These are phyloP conservation scores for Thyridium curvatum DNA, from an alignment of 2,329 filamentous ascomycete species.

Conservation along the genomic window DNA sequence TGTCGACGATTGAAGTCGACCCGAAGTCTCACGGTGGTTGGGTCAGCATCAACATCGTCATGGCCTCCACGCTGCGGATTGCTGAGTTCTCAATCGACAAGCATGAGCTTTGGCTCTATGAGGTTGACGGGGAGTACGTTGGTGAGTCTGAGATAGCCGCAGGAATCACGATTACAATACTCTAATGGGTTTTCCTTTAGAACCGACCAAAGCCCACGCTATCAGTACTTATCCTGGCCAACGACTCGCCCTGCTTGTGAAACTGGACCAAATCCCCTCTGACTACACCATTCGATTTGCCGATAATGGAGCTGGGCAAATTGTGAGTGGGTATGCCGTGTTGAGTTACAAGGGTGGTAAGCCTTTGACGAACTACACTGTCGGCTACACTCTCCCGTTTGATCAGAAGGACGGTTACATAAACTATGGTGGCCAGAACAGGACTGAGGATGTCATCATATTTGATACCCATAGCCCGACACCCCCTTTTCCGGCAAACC, in stretches of 20 bases:
- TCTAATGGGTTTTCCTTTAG: no score
- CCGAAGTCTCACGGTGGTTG: no score
- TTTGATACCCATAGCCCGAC: no score
- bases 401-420: no score
- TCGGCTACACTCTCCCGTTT: no score
- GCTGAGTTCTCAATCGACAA: conserved; percentile 29
- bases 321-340: conserved; percentile 5
- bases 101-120: conserved; percentile 35
- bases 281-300: conserved; percentile 27
- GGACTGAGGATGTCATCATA: no score
- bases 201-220: conserved; percentile 21
- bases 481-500: no score
- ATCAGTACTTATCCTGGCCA: conserved; percentile 22
- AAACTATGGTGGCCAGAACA: no score
- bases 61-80: not conserved
- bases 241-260: conserved; percentile 32
- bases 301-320: conserved; percentile 12
- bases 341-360: conserved; percentile 9
- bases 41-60: no score
- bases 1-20: no score
- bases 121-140: conserved; percentile 33
- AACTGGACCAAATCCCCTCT: conserved; percentile 25
- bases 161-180: no score
- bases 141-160: no score
- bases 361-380: not conserved